These are phyloP conservation scores for Plasmopara muralis DNA, from an alignment of 352 stramenopile genomes.

Conservation along the genomic window DNA sequence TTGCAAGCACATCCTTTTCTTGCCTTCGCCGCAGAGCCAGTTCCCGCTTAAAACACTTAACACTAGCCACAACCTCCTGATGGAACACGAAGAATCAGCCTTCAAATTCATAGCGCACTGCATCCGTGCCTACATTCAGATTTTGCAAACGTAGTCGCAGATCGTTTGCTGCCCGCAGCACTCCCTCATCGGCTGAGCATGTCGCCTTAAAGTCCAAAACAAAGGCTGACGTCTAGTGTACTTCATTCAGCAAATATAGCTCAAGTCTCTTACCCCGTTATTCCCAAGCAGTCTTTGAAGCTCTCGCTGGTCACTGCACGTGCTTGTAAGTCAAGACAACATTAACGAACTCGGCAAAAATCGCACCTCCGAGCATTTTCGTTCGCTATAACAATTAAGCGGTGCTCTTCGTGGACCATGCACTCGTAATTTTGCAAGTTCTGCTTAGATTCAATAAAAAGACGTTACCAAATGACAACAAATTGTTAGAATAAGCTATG, in stretches of 20 bases:
- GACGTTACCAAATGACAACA: background rate
- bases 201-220: constrained; percentile 19
- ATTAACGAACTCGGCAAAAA: background rate
- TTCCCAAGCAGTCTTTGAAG: constrained; percentile 19
- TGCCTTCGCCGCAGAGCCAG: constrained; percentile 27
- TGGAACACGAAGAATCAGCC: no score
- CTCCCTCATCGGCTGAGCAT: constrained; percentile 26
- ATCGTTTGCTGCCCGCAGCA: constrained; percentile 13
- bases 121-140: constrained; percentile 18
- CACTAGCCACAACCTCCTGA: constrained; percentile 17
- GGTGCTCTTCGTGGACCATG: constrained; percentile 31
- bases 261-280: constrained; percentile 16
- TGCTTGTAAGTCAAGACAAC: background rate
- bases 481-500: no score
- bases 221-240: background rate
- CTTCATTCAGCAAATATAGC: background rate
- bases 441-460: constrained; percentile 6
- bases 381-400: constrained; percentile 20
- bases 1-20: constrained; percentile 25
- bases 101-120: no score
- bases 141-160: constrained; percentile 22
- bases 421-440: constrained; percentile 17
- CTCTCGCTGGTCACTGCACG: constrained; percentile 21
- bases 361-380: constrained; percentile 22
- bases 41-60: constrained; percentile 29